Percentiles rank a stretch among this genome's conserved stretches.
Evolutionary conservation across 2,329 filamentous ascomycete species (phyloP).

Genomic region (Tolypocladium amazonense): DNA sequence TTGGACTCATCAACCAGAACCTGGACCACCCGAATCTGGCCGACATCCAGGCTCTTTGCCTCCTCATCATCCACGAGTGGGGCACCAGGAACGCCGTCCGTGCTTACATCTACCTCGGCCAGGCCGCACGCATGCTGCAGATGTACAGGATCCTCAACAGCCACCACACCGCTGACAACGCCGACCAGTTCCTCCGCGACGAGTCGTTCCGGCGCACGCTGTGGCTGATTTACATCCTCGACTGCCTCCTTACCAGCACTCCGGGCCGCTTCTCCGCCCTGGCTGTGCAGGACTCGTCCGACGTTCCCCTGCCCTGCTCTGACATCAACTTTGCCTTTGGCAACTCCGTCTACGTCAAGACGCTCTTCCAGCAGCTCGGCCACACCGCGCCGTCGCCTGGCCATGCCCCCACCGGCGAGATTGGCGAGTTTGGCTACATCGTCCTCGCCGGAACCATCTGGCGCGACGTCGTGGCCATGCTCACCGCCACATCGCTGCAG

Average conservation of each 20-base stretch:
- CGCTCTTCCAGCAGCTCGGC: conserved; percentile 33
- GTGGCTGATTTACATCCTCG: conserved; percentile 53
- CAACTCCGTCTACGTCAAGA: conserved; percentile 47
- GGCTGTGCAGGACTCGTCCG: conserved; percentile 41
- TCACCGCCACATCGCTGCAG: conserved; percentile 40
- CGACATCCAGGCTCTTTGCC: conserved; percentile 50
- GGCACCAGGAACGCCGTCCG: conserved; percentile 50
- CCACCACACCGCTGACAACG: conserved; percentile 37
- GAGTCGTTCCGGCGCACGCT: conserved; percentile 51
- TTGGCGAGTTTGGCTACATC: conserved; percentile 53
- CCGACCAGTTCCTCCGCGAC: conserved; percentile 50
- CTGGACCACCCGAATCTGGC: conserved; percentile 48
- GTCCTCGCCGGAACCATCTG: conserved; percentile 50
- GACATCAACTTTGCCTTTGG: conserved; percentile 55
- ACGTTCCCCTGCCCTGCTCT: conserved; percentile 46
- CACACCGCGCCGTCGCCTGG: conserved; percentile 22
- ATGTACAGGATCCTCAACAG: conserved; percentile 51
- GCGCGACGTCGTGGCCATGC: conserved; percentile 52
- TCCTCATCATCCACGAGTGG: conserved; percentile 54
- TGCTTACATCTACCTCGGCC: conserved; percentile 52
- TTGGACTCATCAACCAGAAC: conserved; percentile 45
- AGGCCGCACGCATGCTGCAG: conserved; percentile 53
- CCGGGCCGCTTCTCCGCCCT: conserved; percentile 48
- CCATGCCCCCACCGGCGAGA: conserved; percentile 33
- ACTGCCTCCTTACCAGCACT: conserved; percentile 52